phyloP scores from a whole-genome alignment of 78 protist genomes.

The Mantamonas sphyraenae region DNA sequence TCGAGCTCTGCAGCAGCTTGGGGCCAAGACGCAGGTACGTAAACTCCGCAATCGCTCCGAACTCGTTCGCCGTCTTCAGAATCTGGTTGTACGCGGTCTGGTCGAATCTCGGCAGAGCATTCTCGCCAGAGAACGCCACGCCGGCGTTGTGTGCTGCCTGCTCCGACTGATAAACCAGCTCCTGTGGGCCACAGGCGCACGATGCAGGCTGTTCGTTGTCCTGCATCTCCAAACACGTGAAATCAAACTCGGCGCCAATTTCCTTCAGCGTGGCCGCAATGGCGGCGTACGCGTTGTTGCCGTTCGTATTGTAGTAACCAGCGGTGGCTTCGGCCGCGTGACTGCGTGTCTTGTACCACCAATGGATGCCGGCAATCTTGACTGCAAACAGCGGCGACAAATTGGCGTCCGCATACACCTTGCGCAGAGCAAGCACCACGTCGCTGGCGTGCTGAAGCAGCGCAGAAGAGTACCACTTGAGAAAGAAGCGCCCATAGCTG shows the following conservation, averaged over 20 bases:
- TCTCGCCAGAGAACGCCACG: constrained; percentile 24
- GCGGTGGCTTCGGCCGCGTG: constrained; percentile 85
- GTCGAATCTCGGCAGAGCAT: constrained; percentile 41
- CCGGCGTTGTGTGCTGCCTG: constrained; percentile 31
- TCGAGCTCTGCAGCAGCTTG: constrained; percentile 21
- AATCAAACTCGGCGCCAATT: constrained; percentile 44
- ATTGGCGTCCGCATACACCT: constrained; percentile 10
- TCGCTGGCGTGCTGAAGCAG: constrained; percentile 37
- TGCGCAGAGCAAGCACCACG: constrained; percentile 25
- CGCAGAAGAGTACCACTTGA: constrained; percentile 62
- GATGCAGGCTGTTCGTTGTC: constrained; percentile 35
- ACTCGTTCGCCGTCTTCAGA: constrained; percentile 4
- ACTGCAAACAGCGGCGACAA: constrained; percentile 49
- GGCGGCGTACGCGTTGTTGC: constrained; percentile 37
- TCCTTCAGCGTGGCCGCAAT: constrained; percentile 51
- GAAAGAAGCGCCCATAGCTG: constrained; percentile 70
- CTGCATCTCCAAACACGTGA: constrained; percentile 68
- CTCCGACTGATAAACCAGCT: constrained; percentile 33
- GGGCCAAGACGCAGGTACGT: constrained; percentile 20
- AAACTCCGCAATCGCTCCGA: constrained; percentile 22
- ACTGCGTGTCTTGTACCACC: constrained; percentile 59
- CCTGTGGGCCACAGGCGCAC: constrained; percentile 47
- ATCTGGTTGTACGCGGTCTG: constrained; percentile 32
- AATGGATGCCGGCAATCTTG: constrained; percentile 84
- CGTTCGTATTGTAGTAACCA: constrained; percentile 69